Conservation (phyloP, 2,329 filamentous ascomycete genomes). For the Fusarium globosum region DNA sequence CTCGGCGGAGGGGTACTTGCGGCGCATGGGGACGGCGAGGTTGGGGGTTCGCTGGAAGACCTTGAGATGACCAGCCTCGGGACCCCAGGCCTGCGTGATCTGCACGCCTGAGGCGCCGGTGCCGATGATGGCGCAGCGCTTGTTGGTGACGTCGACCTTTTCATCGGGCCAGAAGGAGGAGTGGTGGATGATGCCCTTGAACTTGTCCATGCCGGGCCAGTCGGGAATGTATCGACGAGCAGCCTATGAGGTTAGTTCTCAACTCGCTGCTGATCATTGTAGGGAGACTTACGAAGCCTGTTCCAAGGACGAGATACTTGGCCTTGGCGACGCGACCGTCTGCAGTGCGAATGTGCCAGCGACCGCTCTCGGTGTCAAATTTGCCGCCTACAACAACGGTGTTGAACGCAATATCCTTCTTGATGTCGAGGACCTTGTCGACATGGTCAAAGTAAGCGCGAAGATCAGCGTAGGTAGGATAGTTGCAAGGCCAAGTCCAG, state of each 20-base stretch:
- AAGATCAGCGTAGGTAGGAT: constrained; percentile 63
- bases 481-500: constrained; percentile 67
- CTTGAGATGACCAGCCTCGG: constrained; percentile 61
- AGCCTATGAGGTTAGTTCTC: not conserved
- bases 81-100: constrained; percentile 69
- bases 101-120: constrained; percentile 74
- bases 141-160: constrained; percentile 66
- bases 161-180: constrained; percentile 70
- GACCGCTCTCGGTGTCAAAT: constrained; percentile 59
- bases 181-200: constrained; percentile 69
- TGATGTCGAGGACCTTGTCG: constrained; percentile 64
- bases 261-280: fast-evolving
- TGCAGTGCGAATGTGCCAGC: constrained; percentile 61
- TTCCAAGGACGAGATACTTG: constrained; percentile 64
- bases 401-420: constrained; percentile 68
- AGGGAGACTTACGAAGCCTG: constrained; percentile 59
- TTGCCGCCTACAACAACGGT: constrained; percentile 64
- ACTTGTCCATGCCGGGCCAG: constrained; percentile 68
- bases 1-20: constrained; percentile 52
- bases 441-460: constrained; percentile 69
- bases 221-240: constrained; percentile 71
- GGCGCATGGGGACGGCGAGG: constrained; percentile 70
- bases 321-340: constrained; percentile 62
- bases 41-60: constrained; percentile 78
- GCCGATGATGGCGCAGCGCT: constrained; percentile 71